Conservation (phyloP, 1,284 basidiomycete genomes). For the Gyrodon tennesseensis region DNA sequence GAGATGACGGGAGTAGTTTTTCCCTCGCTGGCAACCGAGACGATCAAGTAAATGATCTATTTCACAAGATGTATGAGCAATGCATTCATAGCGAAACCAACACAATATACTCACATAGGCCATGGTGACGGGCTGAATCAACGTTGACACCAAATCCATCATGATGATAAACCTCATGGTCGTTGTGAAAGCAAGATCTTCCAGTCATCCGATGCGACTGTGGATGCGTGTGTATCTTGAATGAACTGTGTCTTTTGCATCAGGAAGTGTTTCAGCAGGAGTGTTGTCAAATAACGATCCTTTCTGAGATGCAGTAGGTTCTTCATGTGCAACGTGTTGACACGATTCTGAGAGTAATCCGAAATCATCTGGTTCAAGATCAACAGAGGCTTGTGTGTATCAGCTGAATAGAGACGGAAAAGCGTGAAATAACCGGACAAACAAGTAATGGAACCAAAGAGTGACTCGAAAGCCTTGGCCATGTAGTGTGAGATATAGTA, state of each 20-base stretch:
- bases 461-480: slow-evolving; percentile 95
- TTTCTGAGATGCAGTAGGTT: slow-evolving; percentile 96
- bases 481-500: slow-evolving; percentile 98
- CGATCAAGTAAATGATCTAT: slow-evolving; percentile 85
- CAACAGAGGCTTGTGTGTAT: slow-evolving; percentile 87
- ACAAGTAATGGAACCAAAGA: slow-evolving; percentile 98
- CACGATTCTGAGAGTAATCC: slow-evolving; percentile 95
- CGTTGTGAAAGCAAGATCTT: slow-evolving; percentile 94
- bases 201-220: slow-evolving; percentile 93
- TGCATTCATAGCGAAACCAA: slow-evolving; percentile 2
- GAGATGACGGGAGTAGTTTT: slow-evolving; percentile 74
- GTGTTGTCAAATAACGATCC: slow-evolving; percentile 96
- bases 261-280: slow-evolving; percentile 94
- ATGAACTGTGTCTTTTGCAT: slow-evolving; percentile 93
- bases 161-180: slow-evolving; percentile 98
- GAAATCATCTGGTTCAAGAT: slow-evolving; percentile 87
- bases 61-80: slow-evolving; percentile 21
- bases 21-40: slow-evolving; percentile 65
- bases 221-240: slow-evolving; percentile 89
- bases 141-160: slow-evolving; percentile 86
- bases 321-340: slow-evolving; percentile 98
- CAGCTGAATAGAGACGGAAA: slow-evolving; percentile 90
- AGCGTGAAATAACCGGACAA: slow-evolving; percentile 97
- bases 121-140: slow-evolving; percentile 91
- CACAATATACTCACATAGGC: slow-evolving; percentile 71